phyloP scores from a whole-genome alignment of 1,139 yeast species.

The Tardiomyces blankii region DNA sequence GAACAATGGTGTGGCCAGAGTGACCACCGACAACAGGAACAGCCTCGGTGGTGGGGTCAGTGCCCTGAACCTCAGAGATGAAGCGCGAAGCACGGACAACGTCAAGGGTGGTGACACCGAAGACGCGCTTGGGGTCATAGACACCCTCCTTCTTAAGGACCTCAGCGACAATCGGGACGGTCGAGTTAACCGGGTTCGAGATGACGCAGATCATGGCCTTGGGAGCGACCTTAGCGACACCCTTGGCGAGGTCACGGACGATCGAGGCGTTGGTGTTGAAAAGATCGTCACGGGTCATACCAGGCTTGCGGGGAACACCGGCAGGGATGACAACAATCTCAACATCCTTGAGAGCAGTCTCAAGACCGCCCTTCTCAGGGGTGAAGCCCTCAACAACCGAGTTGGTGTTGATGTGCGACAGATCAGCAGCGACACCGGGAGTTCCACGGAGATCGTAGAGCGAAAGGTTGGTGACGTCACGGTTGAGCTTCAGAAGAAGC shows the following conservation, averaged over 20 bases:
- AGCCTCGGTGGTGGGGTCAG: constrained; percentile 43
- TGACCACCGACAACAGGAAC: constrained; percentile 87
- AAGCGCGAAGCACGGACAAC: constrained; percentile 90
- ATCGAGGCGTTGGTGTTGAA: constrained; percentile 96
- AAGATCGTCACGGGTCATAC: constrained; percentile 93
- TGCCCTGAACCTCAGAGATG: constrained; percentile 52
- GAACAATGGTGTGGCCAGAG: constrained; percentile 97
- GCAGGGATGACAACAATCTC: constrained; percentile 95
- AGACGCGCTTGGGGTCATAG: constrained; percentile 82
- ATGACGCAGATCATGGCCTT: constrained; percentile 80
- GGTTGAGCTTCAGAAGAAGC: constrained; percentile 76
- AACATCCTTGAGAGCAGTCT: constrained; percentile 63
- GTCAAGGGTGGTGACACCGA: constrained; percentile 97
- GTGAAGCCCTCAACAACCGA: constrained; percentile 70
- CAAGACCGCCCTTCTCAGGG: constrained; percentile 79
- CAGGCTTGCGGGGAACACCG: constrained; percentile 99
- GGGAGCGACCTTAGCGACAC: constrained; percentile 79
- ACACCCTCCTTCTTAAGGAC: constrained; percentile 78
- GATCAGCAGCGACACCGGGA: constrained; percentile 95
- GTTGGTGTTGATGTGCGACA: constrained; percentile 87
- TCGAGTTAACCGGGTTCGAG: constrained; percentile 97
- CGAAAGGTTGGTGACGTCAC: constrained; percentile 72
- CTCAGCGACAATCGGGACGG: constrained; percentile 97
- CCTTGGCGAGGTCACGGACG: constrained; percentile 84
- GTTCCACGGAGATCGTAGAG: constrained; percentile 90